Evolutionary conservation across 164 flowering plant genomes (phyloP).

Genomic region (Umbellularia californica): DNA sequence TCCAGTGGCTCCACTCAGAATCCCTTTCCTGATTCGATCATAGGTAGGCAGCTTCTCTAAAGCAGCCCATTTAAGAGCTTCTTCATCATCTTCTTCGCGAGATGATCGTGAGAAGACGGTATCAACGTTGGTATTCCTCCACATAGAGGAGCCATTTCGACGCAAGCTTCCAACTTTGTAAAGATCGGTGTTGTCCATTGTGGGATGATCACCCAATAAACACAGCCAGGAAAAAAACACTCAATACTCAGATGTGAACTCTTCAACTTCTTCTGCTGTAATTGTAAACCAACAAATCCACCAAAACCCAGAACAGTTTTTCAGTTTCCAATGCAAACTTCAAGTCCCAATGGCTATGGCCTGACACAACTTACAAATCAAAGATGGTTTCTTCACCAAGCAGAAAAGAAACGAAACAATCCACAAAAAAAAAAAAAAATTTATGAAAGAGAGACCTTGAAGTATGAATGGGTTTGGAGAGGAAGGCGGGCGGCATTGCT

Average conservation of each 20-base stretch:
- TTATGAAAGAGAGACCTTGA: too few relatives aligned
- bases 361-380: too few relatives aligned
- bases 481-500: too few relatives aligned
- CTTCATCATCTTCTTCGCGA: slow-evolving; percentile 42
- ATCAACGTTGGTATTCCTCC: slow-evolving; percentile 24
- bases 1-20: slow-evolving; percentile 25
- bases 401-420: too few relatives aligned
- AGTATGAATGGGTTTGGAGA: too few relatives aligned
- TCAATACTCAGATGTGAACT: too few relatives aligned
- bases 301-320: too few relatives aligned
- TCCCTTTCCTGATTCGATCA: slow-evolving; percentile 36
- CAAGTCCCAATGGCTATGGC: too few relatives aligned
- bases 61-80: slow-evolving; percentile 54
- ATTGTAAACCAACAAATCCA: background rate
- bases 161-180: slow-evolving; percentile 23
- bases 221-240: too few relatives aligned
- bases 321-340: too few relatives aligned
- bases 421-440: too few relatives aligned
- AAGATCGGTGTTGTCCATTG: slow-evolving; percentile 22
- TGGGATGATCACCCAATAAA: background rate
- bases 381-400: too few relatives aligned
- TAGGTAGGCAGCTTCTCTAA: slow-evolving; percentile 47
- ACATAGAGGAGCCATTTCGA: slow-evolving; percentile 21
- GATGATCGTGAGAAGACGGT: slow-evolving; percentile 34
- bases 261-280: background rate